Percentiles rank a stretch among this genome's conserved stretches.
Conservation (phyloP, 2,329 filamentous ascomycete genomes). For the Colletotrichum sansevieriae region DNA sequence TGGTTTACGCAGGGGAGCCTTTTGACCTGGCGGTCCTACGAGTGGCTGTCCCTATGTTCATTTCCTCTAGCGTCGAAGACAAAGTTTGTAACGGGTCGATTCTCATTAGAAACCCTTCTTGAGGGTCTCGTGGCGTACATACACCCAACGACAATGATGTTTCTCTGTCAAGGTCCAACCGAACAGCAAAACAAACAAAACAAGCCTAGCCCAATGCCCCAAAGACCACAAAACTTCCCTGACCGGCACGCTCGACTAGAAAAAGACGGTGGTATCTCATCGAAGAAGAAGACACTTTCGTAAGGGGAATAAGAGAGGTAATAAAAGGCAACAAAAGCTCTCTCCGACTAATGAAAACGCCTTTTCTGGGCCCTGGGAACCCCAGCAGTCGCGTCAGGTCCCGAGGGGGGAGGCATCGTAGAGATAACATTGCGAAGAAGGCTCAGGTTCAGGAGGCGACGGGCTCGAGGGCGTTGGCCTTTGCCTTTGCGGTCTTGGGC, state of each 20-base stretch:
- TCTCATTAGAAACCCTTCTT: neutral
- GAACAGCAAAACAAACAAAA: neutral
- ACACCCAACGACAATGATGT: no score
- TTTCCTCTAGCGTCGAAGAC: no score
- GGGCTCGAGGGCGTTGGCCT: conserved; percentile 22
- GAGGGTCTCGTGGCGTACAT: no score
- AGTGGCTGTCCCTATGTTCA: no score
- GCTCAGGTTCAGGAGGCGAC: conserved; percentile 2
- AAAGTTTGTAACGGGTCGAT: no score
- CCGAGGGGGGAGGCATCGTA: neutral
- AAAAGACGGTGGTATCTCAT: conserved; percentile 37
- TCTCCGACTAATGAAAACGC: neutral
- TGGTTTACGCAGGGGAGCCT: no score
- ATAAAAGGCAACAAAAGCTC: neutral
- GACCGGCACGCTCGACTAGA: conserved; percentile 31
- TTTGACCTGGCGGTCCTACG: no score
- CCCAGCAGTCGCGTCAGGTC: neutral
- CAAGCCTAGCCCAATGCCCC: neutral
- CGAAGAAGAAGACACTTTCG: conserved; percentile 25
- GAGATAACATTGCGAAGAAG: neutral
- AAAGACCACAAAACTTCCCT: conserved; percentile 6
- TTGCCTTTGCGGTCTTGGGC: conserved; percentile 39
- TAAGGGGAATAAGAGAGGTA: neutral
- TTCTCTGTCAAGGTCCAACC: no score
- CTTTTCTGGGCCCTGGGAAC: neutral